These are phyloP conservation scores for Leccinum obscurum DNA, from an alignment of 768 basidiomycete genomes.

Conservation along the genomic window DNA sequence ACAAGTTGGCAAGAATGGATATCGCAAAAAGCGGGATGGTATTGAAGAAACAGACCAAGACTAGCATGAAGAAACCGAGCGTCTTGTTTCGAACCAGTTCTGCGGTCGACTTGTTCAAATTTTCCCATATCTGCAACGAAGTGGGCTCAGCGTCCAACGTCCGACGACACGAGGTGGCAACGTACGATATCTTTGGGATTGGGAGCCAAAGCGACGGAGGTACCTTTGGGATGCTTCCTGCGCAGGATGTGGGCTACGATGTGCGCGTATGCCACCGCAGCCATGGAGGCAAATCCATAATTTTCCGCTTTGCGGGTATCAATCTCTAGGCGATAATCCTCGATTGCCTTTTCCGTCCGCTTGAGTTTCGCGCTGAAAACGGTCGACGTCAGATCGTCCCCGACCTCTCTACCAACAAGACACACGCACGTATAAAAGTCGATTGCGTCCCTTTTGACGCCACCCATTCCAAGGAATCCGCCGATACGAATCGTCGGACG, in stretches of 20 bases:
- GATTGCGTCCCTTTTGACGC: conserved; percentile 86
- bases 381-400: conserved; percentile 3
- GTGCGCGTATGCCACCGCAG: conserved; percentile 85
- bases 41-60: conserved; percentile 88
- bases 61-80: conserved; percentile 78
- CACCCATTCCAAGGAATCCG: conserved; percentile 80
- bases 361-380: conserved; percentile 41
- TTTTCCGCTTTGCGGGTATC: conserved; percentile 79
- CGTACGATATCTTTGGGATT: conserved; percentile 85
- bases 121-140: conserved; percentile 80
- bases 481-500: conserved; percentile 82
- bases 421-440: conserved; percentile 83
- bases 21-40: conserved; percentile 90
- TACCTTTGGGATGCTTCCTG: conserved; percentile 71
- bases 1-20: conserved; percentile 89
- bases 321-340: conserved; percentile 70
- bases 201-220: conserved; percentile 72
- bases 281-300: conserved; percentile 92
- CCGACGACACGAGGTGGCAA: neutral
- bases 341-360: conserved; percentile 72
- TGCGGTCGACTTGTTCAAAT: conserved; percentile 72
- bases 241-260: conserved; percentile 72
- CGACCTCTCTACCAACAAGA: neutral
- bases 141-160: neutral
- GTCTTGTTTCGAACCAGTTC: conserved; percentile 66